Conservation (phyloP, 305 asterid genomes). For the Lippia alba region DNA sequence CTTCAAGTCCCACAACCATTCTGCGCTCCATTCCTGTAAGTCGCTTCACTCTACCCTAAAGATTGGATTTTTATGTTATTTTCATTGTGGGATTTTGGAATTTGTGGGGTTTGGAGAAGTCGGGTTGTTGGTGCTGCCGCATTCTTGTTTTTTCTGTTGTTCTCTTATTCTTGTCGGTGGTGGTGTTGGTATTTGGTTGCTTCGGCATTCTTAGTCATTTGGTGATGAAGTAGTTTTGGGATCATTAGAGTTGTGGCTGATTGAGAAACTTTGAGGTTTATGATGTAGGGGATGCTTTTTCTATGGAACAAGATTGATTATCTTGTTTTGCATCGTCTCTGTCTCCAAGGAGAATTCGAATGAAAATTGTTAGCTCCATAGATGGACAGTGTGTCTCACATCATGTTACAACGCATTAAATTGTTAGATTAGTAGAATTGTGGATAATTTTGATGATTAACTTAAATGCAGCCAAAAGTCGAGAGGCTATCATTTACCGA, state of each 20-base stretch:
- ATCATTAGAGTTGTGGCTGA: not conserved
- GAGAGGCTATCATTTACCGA: conserved; percentile 58
- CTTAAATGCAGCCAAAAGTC: conserved; percentile 73
- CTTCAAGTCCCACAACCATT: conserved; percentile 63
- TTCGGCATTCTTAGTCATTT: not conserved
- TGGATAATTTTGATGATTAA: conserved; percentile 37
- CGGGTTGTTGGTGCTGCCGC: conserved; percentile 30
- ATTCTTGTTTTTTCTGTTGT: conserved; percentile 1
- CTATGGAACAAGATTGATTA: no score
- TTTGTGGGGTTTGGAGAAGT: conserved; percentile 30
- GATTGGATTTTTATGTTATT: no score
- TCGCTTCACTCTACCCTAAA: conserved; percentile 25
- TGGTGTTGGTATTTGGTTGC: conserved; percentile 21
- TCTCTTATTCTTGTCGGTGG: not conserved
- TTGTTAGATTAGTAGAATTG: conserved; percentile 18
- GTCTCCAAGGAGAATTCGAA: conserved; percentile 19
- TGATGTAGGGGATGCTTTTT: no score
- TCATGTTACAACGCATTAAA: not conserved
- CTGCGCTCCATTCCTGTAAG: conserved; percentile 55
- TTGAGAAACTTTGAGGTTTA: not conserved
- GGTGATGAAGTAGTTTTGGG: not conserved
- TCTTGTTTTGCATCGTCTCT: not conserved
- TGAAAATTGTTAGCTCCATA: conserved; percentile 17
- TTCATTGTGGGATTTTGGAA: not conserved
- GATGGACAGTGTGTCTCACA: not conserved